Conservation (phyloP, 2,329 filamentous ascomycete genomes). For the Beauveria sp. region DNA sequence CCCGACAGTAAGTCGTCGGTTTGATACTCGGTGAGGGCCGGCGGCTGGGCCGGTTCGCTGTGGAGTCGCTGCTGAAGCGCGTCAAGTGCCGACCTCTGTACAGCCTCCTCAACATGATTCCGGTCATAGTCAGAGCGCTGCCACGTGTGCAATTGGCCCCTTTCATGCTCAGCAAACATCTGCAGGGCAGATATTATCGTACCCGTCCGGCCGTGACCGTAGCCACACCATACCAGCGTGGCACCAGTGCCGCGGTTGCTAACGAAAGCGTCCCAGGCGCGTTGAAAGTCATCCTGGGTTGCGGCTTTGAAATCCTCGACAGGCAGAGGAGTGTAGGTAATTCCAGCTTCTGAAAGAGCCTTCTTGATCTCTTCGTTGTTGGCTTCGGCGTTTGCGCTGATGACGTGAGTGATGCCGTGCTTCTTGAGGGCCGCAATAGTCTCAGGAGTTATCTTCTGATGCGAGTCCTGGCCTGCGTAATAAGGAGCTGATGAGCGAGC, state of each 20-base stretch:
- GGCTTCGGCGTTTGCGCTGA: not conserved
- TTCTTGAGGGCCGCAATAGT: not conserved
- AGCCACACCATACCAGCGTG: constrained; percentile 13
- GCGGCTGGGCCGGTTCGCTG: too few relatives aligned
- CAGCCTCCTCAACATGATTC: not conserved
- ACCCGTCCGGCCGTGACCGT: constrained; percentile 12
- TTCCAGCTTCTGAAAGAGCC: not conserved
- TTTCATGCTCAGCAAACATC: not conserved
- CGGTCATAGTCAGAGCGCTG: not conserved
- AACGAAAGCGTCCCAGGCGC: not conserved
- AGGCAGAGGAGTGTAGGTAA: not conserved
- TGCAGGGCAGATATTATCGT: constrained; percentile 10
- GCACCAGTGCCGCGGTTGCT: not conserved
- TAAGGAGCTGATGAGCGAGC: not conserved
- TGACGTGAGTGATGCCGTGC: not conserved
- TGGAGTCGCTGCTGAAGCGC: not conserved
- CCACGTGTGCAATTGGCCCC: not conserved
- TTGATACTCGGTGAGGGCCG: too few relatives aligned
- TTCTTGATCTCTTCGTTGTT: not conserved
- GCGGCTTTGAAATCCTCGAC: not conserved
- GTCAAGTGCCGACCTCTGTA: not conserved
- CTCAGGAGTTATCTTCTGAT: not conserved
- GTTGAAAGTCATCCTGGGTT: not conserved
- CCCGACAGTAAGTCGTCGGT: too few relatives aligned
- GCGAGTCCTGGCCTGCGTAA: not conserved